Conservation (phyloP, 1,284 basidiomycete genomes). For the Pseudozyma flocculosa region DNA sequence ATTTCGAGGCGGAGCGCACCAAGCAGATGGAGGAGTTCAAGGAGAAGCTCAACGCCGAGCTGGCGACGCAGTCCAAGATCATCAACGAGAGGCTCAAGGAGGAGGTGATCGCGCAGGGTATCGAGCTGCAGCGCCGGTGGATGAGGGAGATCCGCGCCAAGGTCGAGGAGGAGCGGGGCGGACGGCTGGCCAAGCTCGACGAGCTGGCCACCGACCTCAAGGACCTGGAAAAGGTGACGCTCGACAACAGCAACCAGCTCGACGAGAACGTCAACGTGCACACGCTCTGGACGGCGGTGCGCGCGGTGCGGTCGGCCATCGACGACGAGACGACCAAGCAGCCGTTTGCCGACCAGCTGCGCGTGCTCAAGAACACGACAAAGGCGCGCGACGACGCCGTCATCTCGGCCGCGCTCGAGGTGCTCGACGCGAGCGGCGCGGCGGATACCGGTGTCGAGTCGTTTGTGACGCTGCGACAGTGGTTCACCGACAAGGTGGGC, state of each 20-base stretch:
- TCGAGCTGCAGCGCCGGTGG: conserved; percentile 95
- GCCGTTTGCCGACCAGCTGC: conserved; percentile 86
- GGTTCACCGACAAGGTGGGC: conserved; percentile 82
- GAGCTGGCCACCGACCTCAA: conserved; percentile 87
- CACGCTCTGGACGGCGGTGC: conserved; percentile 63
- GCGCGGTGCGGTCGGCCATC: conserved; percentile 44
- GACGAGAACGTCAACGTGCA: conserved; percentile 87
- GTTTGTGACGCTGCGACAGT: conserved; percentile 79
- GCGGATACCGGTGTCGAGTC: conserved; percentile 83
- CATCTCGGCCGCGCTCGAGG: conserved; percentile 37
- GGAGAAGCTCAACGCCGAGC: conserved; percentile 80
- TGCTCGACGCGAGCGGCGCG: conserved; percentile 68
- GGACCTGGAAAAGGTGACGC: conserved; percentile 81
- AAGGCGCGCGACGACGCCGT: conserved; percentile 63
- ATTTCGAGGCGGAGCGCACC: conserved; percentile 76
- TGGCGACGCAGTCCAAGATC: conserved; percentile 83
- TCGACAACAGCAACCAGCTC: conserved; percentile 84
- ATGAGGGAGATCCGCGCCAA: conserved; percentile 91
- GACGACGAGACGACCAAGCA: conserved; percentile 68
- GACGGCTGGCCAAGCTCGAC: conserved; percentile 89
- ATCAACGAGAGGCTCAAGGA: conserved; percentile 85
- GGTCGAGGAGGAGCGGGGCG: conserved; percentile 94
- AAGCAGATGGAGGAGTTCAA: conserved; percentile 78
- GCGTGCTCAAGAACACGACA: conserved; percentile 71
- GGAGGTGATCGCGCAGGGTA: conserved; percentile 92